These are phyloP conservation scores for Arabis alpina DNA, from an alignment of 345 rosid genomes.

Conservation along the genomic window DNA sequence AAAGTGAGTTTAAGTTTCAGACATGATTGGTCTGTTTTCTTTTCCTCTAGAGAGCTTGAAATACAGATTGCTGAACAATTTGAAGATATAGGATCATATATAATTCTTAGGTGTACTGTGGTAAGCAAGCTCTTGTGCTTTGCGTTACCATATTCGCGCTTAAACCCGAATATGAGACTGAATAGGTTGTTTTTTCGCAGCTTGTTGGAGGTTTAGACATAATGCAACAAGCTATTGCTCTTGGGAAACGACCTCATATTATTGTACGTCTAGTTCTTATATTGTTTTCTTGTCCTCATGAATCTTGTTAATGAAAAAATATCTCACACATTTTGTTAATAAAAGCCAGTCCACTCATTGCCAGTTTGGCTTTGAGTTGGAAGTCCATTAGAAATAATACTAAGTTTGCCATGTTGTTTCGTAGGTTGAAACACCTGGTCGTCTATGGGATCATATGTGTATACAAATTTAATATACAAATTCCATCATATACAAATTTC, in stretches of 20 bases:
- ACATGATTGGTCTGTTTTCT: slow-evolving; percentile 15
- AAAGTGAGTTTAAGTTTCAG: no score
- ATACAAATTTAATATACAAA: no score
- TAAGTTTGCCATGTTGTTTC: slow-evolving; percentile 12
- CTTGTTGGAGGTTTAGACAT: slow-evolving; percentile 97
- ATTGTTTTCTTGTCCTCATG: neutral
- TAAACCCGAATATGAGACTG: neutral
- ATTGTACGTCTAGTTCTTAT: slow-evolving; percentile 51
- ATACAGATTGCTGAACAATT: slow-evolving; percentile 97
- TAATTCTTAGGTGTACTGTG: slow-evolving; percentile 83
- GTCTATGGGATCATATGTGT: slow-evolving; percentile 82
- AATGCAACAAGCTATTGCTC: slow-evolving; percentile 75
- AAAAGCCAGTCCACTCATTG: no score
- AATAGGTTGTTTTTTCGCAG: slow-evolving; percentile 38
- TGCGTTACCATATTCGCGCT: neutral
- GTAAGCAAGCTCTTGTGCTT: slow-evolving; percentile 53
- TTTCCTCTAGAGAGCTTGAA: slow-evolving; percentile 74
- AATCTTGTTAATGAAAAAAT: no score
- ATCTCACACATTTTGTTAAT: no score
- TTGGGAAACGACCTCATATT: slow-evolving; percentile 85
- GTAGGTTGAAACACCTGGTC: slow-evolving; percentile 96
- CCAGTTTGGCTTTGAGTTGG: no score
- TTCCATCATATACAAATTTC: no score
- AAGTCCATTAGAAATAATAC: no score
- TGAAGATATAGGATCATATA: slow-evolving; percentile 82